A percentile compares a stretch with the other conserved stretches of the same genome.
These are phyloP conservation scores for Aspergillus campestris DNA, from an alignment of 495 filamentous ascomycete genomes.

Conservation along the genomic window DNA sequence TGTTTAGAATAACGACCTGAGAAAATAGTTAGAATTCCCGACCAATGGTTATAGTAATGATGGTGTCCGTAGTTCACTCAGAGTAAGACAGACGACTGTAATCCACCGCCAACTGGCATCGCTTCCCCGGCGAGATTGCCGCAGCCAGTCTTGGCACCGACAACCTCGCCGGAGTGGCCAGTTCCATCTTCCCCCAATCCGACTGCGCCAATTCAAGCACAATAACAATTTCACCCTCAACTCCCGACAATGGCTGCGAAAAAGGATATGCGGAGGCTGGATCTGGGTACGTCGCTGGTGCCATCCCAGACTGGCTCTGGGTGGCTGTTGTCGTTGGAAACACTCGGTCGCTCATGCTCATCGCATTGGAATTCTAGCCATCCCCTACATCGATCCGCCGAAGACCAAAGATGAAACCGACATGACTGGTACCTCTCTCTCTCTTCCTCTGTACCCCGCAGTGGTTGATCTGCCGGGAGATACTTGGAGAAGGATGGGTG, in stretches of 20 bases:
- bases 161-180: neutral
- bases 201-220: neutral
- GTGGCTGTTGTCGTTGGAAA: neutral
- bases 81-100: too few species aligned
- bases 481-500: neutral
- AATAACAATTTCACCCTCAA: neutral
- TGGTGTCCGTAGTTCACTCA: too few species aligned
- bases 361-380: conserved; percentile 33
- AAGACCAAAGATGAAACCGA: conserved; percentile 47
- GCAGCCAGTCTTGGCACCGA: conserved; percentile 5
- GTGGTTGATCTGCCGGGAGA: neutral
- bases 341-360: conserved; percentile 9
- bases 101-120: too few species aligned
- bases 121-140: neutral
- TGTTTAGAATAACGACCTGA: too few species aligned
- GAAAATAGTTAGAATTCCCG: too few species aligned
- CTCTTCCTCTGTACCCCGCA: conserved; percentile 1
- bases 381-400: conserved; percentile 53
- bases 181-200: neutral
- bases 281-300: conserved; percentile 58
- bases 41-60: too few species aligned
- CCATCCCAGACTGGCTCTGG: neutral
- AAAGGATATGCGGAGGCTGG: conserved; percentile 80
- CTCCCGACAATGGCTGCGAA: conserved; percentile 54
- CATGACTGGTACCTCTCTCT: conserved; percentile 35